Base-by-base conservation (phyloP, 768 basidiomycete species). In the Candolleomyces eurysporus region DNA sequence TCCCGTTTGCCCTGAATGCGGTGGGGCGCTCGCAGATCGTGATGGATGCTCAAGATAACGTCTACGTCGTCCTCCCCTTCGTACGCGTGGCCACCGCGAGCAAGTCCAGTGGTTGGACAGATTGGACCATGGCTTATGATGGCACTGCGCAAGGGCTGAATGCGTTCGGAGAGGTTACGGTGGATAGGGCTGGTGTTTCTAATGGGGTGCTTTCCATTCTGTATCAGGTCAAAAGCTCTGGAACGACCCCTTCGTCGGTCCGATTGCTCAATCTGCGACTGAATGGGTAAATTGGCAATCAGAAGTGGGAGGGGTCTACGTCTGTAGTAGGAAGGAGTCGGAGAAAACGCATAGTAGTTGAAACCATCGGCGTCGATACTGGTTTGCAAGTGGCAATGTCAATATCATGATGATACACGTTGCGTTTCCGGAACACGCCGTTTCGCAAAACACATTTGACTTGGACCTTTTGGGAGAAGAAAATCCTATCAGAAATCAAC, bases 21-120 rank as follows among this genome's bases (percentile, higher is more conserved):
- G 79, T 80, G 5, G 80, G 80, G 16, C 77, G 79, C 16, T 79
- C 78, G 6, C 80, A 80, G 56, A 80, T 82, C 43, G 78, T 78
- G 7, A 67, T 82, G 43, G 79, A 82, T 63, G 60, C 56, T 13
- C 52, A 66, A 5, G 79, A 82, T 64, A 80, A 82, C 58, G 68
- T 71, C n/a, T 80, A 82, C 46, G 77, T 82, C 19, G 73, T 80
- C 6, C 67, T 80, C 36, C 80, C 80, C 3, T 80, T 68, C 61
- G 69, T 79, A 5, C 73, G 77, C 7, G 71, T 82, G 50, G 79
- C 76, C 13, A 78, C 79, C 1, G 79, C 80, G 7, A 79, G 76
- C 70, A 79, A 79, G 59, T 64, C 75, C 0, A 73, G 76, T 0
- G 77, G 78, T 7, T 82, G 77, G 75, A 78, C 77, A 0, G 79